These are phyloP conservation scores for Pythium rishiriense DNA, from an alignment of 352 stramenopile species.

Conservation along the genomic window DNA sequence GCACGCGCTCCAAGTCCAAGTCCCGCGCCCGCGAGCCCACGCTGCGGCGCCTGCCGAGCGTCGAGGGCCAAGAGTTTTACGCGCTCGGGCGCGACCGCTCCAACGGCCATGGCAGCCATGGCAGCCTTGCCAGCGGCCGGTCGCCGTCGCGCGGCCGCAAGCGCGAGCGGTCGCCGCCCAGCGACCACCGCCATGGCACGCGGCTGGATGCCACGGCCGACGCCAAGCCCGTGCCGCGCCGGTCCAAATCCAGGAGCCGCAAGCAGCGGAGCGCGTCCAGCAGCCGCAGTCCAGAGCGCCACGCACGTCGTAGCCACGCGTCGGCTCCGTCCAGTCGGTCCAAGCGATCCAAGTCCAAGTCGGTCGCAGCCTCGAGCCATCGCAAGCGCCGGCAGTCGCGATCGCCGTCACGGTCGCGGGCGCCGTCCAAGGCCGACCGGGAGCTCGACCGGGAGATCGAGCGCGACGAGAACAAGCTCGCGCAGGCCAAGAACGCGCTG, in stretches of 20 bases:
- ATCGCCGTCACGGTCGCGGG: slow-evolving; percentile 22
- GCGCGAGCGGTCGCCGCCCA: slow-evolving; percentile 2
- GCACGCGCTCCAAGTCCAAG: slow-evolving; percentile 67
- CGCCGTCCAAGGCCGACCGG: slow-evolving; percentile 23
- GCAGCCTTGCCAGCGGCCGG: background rate
- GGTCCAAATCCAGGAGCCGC: slow-evolving; percentile 36
- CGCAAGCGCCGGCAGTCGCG: background rate
- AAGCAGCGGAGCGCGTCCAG: slow-evolving; percentile 7
- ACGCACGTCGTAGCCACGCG: background rate
- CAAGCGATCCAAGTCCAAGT: slow-evolving; percentile 35
- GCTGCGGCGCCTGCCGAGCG: slow-evolving; percentile 25
- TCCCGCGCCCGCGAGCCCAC: slow-evolving; percentile 35
- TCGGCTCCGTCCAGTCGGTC: background rate
- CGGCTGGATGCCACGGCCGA: slow-evolving; percentile 18
- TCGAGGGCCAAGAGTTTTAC: slow-evolving; percentile 48
- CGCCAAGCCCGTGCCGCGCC: slow-evolving; percentile 14
- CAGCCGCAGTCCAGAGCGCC: slow-evolving; percentile 12
- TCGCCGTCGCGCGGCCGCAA: slow-evolving; percentile 12
- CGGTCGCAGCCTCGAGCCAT: slow-evolving; percentile 18
- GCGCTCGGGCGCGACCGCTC: slow-evolving; percentile 37
- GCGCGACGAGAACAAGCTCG: slow-evolving; percentile 41
- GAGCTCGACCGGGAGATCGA: slow-evolving; percentile 60
- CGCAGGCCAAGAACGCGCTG: slow-evolving; percentile 48
- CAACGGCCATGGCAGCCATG: background rate
- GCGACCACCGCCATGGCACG: background rate